phyloP scores from a whole-genome alignment of 2,329 filamentous ascomycete genomes.

The Microsporum audouinii region DNA sequence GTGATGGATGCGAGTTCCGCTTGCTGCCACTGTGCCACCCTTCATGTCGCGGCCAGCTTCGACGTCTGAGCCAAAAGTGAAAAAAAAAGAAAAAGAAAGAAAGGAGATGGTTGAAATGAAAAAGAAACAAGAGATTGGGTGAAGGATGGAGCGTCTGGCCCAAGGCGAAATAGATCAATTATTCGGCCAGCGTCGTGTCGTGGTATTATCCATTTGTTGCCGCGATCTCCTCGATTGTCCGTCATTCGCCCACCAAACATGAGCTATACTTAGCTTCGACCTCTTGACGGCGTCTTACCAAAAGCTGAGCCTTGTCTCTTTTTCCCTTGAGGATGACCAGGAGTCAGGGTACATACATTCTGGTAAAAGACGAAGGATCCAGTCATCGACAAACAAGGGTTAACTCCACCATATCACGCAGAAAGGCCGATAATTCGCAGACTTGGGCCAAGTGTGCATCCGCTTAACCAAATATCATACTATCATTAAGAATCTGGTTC shows the following conservation, averaged over 20 bases:
- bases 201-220: not conserved
- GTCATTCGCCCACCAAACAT: not conserved
- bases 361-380: not conserved
- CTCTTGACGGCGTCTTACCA: conserved; percentile 3
- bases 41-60: not conserved
- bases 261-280: not conserved
- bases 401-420: not conserved
- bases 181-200: not conserved
- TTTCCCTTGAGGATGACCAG: not conserved
- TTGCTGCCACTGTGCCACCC: conserved; percentile 1
- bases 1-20: not conserved
- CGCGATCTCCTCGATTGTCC: not conserved
- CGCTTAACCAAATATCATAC: not conserved
- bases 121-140: not conserved
- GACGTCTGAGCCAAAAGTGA: not conserved
- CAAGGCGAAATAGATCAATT: not conserved
- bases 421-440: not conserved
- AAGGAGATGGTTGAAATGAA: not conserved
- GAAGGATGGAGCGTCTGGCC: conserved; percentile 2
- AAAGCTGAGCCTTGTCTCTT: not conserved
- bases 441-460: not conserved
- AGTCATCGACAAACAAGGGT: not conserved
- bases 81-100: not conserved
- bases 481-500: not conserved
- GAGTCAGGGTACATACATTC: not conserved